Conservation (phyloP, 306 rosid species). For the Dryas octopetala region DNA sequence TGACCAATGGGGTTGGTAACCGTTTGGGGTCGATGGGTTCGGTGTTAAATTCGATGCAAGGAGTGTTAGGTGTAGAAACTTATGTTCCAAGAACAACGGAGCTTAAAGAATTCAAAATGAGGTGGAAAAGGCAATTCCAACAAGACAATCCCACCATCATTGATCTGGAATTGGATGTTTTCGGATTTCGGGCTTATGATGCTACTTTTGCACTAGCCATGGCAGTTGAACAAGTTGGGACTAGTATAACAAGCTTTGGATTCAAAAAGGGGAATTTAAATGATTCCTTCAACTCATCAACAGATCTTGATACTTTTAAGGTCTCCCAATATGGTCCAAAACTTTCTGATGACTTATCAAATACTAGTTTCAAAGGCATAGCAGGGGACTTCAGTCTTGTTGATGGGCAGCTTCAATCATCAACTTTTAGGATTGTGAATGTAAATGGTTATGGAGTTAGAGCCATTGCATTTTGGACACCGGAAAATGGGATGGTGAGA, state of each 20-base stretch:
- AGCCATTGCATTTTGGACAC: constrained; percentile 29
- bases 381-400: constrained; percentile 41
- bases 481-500: constrained; percentile 3
- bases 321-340: constrained; percentile 19
- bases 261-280: neutral
- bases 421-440: constrained; percentile 40
- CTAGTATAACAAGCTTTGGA: neutral
- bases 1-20: constrained; percentile 35
- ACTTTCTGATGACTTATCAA: constrained; percentile 17
- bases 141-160: constrained; percentile 29
- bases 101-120: constrained; percentile 25
- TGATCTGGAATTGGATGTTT: constrained; percentile 22
- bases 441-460: constrained; percentile 25
- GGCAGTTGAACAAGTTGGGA: constrained; percentile 41
- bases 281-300: constrained; percentile 9
- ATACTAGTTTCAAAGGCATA: constrained; percentile 38
- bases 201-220: constrained; percentile 48
- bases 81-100: constrained; percentile 30
- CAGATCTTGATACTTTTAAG: constrained; percentile 21
- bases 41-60: constrained; percentile 44
- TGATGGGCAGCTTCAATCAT: constrained; percentile 36
- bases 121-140: constrained; percentile 44
- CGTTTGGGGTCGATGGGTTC: constrained; percentile 12
- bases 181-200: constrained; percentile 61
- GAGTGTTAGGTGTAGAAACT: constrained; percentile 50